Percentiles rank a stretch among this genome's conserved stretches.
Evolutionary conservation across 176 grass and related monocot genomes (phyloP).

Genomic region (Aegilops bicornis): DNA sequence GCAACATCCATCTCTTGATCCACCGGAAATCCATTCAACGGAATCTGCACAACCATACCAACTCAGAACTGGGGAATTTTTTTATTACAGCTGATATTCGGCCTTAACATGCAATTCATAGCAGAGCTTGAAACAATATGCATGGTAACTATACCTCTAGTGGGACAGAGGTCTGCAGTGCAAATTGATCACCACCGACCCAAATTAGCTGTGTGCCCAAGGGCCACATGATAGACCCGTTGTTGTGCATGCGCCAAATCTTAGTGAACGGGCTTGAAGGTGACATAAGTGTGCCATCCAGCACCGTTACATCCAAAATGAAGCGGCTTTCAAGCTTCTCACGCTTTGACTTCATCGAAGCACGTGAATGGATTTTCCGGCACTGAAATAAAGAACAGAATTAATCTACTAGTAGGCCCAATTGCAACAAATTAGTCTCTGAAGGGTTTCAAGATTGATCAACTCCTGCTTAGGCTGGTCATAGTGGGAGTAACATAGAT

Average conservation of each 20-base stretch:
- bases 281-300: slow-evolving; percentile 76
- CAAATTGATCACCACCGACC: slow-evolving; percentile 85
- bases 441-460: background rate
- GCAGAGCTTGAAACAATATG: background rate
- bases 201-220: slow-evolving; percentile 76
- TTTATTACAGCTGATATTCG: background rate
- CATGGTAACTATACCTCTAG: slow-evolving; percentile 64
- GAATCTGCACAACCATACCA: slow-evolving; percentile 57
- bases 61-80: background rate
- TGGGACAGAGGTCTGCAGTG: slow-evolving; percentile 40
- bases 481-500: too few relatives aligned
- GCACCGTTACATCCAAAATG: slow-evolving; percentile 81
- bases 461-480: background rate
- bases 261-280: slow-evolving; percentile 82
- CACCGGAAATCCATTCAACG: slow-evolving; percentile 57
- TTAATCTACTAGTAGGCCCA: background rate
- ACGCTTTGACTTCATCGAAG: slow-evolving; percentile 37
- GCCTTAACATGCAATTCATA: slow-evolving; percentile 3
- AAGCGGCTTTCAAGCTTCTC: slow-evolving; percentile 87
- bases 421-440: background rate
- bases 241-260: slow-evolving; percentile 96
- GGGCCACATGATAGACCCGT: slow-evolving; percentile 70
- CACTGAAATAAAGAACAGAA: slow-evolving; percentile 28
- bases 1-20: slow-evolving; percentile 71
- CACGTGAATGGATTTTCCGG: slow-evolving; percentile 32